phyloP scores from a whole-genome alignment of 2,329 filamentous ascomycete genomes.

The Chaetothyriales sp. region DNA sequence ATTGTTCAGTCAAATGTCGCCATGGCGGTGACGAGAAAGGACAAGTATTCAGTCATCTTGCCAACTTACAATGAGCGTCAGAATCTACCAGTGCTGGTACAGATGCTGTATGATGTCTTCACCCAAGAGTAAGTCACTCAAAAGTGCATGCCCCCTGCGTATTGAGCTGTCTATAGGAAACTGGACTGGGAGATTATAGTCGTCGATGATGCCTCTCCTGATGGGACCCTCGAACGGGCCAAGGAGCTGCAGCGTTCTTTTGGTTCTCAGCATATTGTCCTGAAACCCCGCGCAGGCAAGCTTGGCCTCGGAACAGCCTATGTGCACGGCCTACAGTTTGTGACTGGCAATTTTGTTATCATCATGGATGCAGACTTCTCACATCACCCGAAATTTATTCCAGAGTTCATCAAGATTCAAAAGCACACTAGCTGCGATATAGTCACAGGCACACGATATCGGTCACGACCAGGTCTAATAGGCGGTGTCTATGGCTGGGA shows the following conservation, averaged over 20 bases:
- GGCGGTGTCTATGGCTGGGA: conserved; percentile 96
- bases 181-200: conserved; percentile 96
- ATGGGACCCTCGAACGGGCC: conserved; percentile 84
- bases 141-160: not conserved
- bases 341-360: conserved; percentile 86
- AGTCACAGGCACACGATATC: conserved; percentile 85
- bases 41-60: conserved; percentile 95
- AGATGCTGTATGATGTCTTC: conserved; percentile 86
- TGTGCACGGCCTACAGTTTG: conserved; percentile 83
- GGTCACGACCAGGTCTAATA: conserved; percentile 47
- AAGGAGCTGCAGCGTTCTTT: conserved; percentile 82
- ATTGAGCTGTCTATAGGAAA: conserved; percentile 42
- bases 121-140: conserved; percentile 59
- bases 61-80: conserved; percentile 97
- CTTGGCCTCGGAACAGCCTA: conserved; percentile 95
- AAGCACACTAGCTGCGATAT: conserved; percentile 75
- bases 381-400: conserved; percentile 98
- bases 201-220: conserved; percentile 93
- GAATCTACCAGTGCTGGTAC: conserved; percentile 91
- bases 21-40: conserved; percentile 29
- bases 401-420: conserved; percentile 78
- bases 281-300: conserved; percentile 84
- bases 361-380: conserved; percentile 99
- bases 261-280: conserved; percentile 57
- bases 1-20: conserved; percentile 7